Conservation (phyloP, 257 asterid species). For the Verbena officinalis region DNA sequence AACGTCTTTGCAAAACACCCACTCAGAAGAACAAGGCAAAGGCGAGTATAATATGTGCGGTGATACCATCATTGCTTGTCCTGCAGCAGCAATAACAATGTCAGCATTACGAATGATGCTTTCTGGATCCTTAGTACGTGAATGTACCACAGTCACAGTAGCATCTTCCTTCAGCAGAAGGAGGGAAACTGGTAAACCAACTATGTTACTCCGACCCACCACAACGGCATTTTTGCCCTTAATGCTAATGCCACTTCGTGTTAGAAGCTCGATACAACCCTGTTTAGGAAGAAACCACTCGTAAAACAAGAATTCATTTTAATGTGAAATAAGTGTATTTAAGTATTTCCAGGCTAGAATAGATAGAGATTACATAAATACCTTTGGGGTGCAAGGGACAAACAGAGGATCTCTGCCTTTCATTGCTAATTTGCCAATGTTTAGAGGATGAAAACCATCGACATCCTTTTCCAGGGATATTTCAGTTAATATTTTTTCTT, state of each 20-base stretch:
- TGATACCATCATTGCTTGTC: constrained; percentile 84
- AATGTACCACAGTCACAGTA: constrained; percentile 85
- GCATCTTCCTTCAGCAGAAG: constrained; percentile 95
- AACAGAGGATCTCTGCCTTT: constrained; percentile 94
- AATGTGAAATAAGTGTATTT: background rate
- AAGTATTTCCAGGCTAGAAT: background rate
- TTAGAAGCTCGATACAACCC: constrained; percentile 93
- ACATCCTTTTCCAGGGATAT: constrained; percentile 90
- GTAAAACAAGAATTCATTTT: background rate
- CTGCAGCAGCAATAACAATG: constrained; percentile 94
- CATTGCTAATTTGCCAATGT: constrained; percentile 99
- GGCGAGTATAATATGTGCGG: background rate
- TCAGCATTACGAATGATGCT: constrained; percentile 81
- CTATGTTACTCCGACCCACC: constrained; percentile 96
- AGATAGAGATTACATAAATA: constrained; percentile 16
- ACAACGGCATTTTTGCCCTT: constrained; percentile 93
- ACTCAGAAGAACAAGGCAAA: background rate
- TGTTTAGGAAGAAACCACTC: constrained; percentile 27
- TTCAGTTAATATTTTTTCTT: constrained; percentile 75
- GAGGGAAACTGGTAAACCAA: constrained; percentile 85
- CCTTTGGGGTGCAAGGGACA: constrained; percentile 98
- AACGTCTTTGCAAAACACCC: background rate
- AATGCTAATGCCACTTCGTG: constrained; percentile 66
- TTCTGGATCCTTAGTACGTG: constrained; percentile 81
- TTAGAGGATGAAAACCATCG: constrained; percentile 94